phyloP scores from a whole-genome alignment of 2,329 filamentous ascomycete genomes.

The Pseudogymnoascus sp. region DNA sequence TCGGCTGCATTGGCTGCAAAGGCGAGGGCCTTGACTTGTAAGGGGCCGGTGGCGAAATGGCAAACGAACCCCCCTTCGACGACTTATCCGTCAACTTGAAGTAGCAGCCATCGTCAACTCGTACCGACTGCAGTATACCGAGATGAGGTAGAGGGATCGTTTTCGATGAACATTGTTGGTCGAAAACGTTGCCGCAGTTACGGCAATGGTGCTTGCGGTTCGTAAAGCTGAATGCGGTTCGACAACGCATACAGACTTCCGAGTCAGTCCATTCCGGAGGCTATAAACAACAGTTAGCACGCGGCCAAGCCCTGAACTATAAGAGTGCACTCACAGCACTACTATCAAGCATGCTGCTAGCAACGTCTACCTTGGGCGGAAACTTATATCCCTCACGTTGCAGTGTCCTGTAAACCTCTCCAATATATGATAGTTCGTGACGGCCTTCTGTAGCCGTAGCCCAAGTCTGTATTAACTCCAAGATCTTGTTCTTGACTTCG shows the following conservation, averaged over 20 bases:
- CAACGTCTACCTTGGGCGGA: constrained; percentile 75
- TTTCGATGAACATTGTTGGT: constrained; percentile 90
- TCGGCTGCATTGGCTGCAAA: constrained; percentile 65
- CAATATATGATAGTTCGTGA: constrained; percentile 76
- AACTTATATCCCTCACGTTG: constrained; percentile 84
- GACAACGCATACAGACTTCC: constrained; percentile 96
- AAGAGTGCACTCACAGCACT: constrained; percentile 62
- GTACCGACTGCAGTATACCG: constrained; percentile 82
- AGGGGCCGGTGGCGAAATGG: constrained; percentile 38
- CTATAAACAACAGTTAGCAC: constrained; percentile 36
- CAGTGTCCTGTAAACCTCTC: constrained; percentile 75
- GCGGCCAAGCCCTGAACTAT: neutral
- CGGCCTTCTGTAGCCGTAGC: constrained; percentile 81
- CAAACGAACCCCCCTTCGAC: constrained; percentile 34
- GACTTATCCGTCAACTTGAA: constrained; percentile 76
- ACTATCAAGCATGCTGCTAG: constrained; percentile 97
- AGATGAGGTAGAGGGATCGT: constrained; percentile 81
- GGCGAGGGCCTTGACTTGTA: constrained; percentile 55
- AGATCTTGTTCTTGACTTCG: constrained; percentile 81
- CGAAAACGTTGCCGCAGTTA: constrained; percentile 97
- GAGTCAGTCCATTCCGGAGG: constrained; percentile 97
- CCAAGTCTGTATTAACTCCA: constrained; percentile 92
- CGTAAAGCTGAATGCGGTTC: constrained; percentile 91
- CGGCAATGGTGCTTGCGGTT: constrained; percentile 98
- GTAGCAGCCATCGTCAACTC: constrained; percentile 95